Conservation (phyloP, 441 rosid species). For the Euphorbia corollata region DNA sequence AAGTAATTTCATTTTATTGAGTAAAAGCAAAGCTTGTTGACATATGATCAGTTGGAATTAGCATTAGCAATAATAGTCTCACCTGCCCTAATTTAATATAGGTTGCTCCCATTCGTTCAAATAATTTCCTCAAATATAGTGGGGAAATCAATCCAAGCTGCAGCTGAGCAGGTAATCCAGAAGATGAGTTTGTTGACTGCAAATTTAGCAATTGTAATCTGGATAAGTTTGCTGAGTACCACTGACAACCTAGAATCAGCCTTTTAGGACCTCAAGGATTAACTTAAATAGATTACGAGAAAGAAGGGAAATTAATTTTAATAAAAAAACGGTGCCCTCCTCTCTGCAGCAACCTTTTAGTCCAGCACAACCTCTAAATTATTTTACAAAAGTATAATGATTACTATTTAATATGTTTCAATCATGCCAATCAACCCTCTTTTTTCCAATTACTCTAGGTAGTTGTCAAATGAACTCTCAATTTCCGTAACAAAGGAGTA, state of each 20-base stretch:
- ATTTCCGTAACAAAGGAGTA: no score
- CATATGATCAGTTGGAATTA: not conserved
- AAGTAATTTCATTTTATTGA: not conserved
- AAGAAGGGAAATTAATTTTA: not conserved
- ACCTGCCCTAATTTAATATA: slow-evolving; percentile 94
- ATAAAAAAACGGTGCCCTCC: not conserved
- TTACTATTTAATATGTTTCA: not conserved
- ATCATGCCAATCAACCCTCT: no score
- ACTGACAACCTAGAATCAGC: not conserved
- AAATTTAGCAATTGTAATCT: slow-evolving; percentile 9
- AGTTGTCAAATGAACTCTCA: no score
- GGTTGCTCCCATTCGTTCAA: slow-evolving; percentile 99
- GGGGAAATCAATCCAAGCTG: slow-evolving; percentile 91
- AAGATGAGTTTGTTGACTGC: slow-evolving; percentile 59
- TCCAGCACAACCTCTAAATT: not conserved
- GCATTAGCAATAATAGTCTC: slow-evolving; percentile 11
- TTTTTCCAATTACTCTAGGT: no score
- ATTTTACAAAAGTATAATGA: not conserved
- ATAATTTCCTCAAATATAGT: slow-evolving; percentile 74
- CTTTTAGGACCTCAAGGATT: not conserved
- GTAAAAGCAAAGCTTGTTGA: not conserved
- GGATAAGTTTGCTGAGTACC: not conserved
- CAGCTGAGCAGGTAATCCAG: slow-evolving; percentile 56
- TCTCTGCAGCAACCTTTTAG: not conserved
- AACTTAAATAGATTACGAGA: not conserved